phyloP scores from a whole-genome alignment of 192 early-diverging fungal species.

The Linnemannia exigua region DNA sequence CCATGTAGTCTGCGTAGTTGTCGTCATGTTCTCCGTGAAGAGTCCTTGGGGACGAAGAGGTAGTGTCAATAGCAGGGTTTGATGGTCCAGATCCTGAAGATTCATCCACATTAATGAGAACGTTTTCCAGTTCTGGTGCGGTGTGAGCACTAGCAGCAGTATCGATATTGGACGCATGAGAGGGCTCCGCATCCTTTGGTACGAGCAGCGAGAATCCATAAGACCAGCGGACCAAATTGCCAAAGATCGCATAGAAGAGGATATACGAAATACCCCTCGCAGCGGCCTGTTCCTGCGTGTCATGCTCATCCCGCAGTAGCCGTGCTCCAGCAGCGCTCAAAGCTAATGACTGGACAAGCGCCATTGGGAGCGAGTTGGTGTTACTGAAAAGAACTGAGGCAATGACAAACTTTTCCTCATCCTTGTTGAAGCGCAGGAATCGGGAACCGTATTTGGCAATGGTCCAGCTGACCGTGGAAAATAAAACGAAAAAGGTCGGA shows the following conservation, averaged over 20 bases:
- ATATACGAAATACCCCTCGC: constrained; percentile 82
- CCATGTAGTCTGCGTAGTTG: neutral
- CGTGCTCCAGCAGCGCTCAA: constrained; percentile 59
- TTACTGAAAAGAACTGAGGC: constrained; percentile 79
- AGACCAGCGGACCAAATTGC: constrained; percentile 83
- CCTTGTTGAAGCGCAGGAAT: constrained; percentile 53
- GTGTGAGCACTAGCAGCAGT: neutral
- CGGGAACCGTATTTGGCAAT: constrained; percentile 49
- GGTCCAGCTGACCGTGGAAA: constrained; percentile 48
- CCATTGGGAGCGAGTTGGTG: constrained; percentile 82
- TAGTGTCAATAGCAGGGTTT: neutral
- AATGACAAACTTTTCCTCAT: constrained; percentile 72
- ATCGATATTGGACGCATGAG: neutral
- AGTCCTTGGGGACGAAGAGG: constrained; percentile 11
- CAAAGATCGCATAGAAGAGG: constrained; percentile 83
- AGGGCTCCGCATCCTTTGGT: constrained; percentile 12
- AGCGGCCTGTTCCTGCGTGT: constrained; percentile 59
- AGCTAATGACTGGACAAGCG: constrained; percentile 72
- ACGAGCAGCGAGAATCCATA: constrained; percentile 77
- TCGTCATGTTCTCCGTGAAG: neutral
- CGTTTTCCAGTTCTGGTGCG: neutral
- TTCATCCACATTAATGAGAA: constrained; percentile 27
- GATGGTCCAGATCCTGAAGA: neutral
- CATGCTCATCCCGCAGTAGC: constrained; percentile 56
- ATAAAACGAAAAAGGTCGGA: constrained; percentile 64